These are phyloP conservation scores for Fusarium nygamai DNA, from an alignment of 2,329 filamentous ascomycete species.

Conservation along the genomic window DNA sequence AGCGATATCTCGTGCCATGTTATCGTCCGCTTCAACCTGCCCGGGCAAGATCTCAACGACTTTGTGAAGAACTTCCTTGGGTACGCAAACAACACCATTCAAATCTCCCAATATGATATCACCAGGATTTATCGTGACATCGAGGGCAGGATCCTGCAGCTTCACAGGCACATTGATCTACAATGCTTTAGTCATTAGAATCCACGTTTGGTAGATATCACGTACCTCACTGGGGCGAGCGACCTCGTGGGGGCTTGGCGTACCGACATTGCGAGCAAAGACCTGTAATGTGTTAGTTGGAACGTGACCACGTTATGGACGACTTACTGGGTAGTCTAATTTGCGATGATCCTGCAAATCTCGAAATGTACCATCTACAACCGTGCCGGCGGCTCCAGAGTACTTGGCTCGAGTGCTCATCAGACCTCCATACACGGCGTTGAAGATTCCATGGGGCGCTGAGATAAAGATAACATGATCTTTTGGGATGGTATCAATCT, in stretches of 20 bases:
- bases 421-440: slow-evolving; percentile 25
- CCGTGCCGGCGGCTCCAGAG: background rate
- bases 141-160: slow-evolving; percentile 7
- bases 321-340: slow-evolving; percentile 7
- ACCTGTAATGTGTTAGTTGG: rapidly evolving
- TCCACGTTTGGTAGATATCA: rapidly evolving
- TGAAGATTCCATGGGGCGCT: slow-evolving; percentile 5
- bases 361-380: slow-evolving; percentile 20
- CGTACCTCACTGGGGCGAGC: slow-evolving; percentile 6
- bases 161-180: slow-evolving; percentile 15
- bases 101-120: slow-evolving; percentile 15
- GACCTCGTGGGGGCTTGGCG: background rate
- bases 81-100: slow-evolving; percentile 22
- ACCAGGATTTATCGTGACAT: background rate
- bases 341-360: slow-evolving; percentile 32
- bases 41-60: slow-evolving; percentile 11
- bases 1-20: background rate
- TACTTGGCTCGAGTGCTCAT: slow-evolving; percentile 24
- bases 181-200: rapidly evolving
- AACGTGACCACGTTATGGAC: rapidly evolving
- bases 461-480: slow-evolving; percentile 22
- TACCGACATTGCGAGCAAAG: slow-evolving; percentile 16
- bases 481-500: background rate
- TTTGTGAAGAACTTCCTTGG: background rate
- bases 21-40: slow-evolving; percentile 22